These are phyloP conservation scores for Cryoendolithus antarcticus DNA, from an alignment of 2,329 filamentous ascomycete genomes.

Conservation along the genomic window DNA sequence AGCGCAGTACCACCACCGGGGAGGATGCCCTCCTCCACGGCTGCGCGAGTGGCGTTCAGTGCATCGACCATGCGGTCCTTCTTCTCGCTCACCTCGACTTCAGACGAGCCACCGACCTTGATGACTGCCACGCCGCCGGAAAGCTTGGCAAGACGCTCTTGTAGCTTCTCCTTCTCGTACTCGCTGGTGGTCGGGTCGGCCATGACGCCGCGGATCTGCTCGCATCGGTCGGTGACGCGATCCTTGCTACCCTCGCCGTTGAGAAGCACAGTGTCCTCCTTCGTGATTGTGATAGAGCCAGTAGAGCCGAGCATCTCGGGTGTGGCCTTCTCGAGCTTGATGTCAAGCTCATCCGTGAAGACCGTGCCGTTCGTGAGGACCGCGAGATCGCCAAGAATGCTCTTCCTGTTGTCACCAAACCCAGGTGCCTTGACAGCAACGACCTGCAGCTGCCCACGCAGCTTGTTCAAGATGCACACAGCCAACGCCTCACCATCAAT, in stretches of 20 bases:
- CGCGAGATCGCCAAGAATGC: constrained; percentile 91
- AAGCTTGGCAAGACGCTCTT: constrained; percentile 98
- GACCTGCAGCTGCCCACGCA: constrained; percentile 97
- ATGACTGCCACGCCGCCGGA: constrained; percentile 98
- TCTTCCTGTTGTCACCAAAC: constrained; percentile 99
- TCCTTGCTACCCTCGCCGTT: constrained; percentile 97
- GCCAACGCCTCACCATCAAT: constrained; percentile 97
- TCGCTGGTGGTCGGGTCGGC: constrained; percentile 86
- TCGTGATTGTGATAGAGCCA: constrained; percentile 98
- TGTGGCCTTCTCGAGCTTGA: constrained; percentile 98
- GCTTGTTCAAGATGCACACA: constrained; percentile 99
- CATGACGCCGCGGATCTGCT: constrained; percentile 98
- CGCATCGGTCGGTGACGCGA: constrained; percentile 81
- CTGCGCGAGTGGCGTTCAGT: constrained; percentile 91
- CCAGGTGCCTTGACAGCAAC: constrained; percentile 97
- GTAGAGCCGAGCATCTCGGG: constrained; percentile 92
- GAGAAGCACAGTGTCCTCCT: constrained; percentile 98
- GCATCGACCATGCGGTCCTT: constrained; percentile 99
- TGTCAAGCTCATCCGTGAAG: constrained; percentile 95
- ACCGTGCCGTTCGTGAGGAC: constrained; percentile 94
- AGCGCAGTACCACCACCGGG: constrained; percentile 96
- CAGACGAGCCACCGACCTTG: constrained; percentile 93
- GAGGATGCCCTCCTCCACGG: constrained; percentile 97
- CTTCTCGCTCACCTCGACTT: constrained; percentile 99
- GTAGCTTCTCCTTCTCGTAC: constrained; percentile 99